A percentile compares a stretch with the other conserved stretches of the same genome.
Conservation (phyloP, 108 stramenopile species). For the Nannochloropsis oceanica region DNA sequence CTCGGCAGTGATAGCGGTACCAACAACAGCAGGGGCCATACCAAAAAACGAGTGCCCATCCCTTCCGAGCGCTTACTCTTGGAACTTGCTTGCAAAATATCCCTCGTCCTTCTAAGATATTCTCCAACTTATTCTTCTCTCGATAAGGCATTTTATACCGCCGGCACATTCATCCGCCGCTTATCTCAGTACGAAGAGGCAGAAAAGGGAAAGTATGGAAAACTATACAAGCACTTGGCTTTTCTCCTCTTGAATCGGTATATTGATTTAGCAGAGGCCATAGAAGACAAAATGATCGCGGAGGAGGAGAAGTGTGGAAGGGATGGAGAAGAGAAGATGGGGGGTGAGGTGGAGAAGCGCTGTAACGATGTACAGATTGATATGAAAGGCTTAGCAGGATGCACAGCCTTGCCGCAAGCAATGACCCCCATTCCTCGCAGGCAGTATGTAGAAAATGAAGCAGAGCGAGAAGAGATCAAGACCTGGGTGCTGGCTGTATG, state of each 20-base stretch:
- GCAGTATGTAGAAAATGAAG: background rate
- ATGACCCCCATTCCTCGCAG: background rate
- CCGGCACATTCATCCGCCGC: slow-evolving; percentile 34
- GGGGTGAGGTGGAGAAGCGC: background rate
- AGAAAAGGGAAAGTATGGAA: background rate
- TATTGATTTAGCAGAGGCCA: slow-evolving; percentile 51
- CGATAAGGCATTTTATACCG: slow-evolving; percentile 48
- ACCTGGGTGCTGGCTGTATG: background rate
- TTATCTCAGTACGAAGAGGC: slow-evolving; percentile 9
- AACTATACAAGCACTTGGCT: slow-evolving; percentile 30
- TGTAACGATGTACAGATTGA: background rate
- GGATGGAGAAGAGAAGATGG: background rate
- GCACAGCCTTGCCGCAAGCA: background rate
- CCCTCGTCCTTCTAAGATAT: slow-evolving; percentile 46
- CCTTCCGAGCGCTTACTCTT: slow-evolving; percentile 6
- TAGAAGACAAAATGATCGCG: slow-evolving; percentile 35
- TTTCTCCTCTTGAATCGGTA: slow-evolving; percentile 54
- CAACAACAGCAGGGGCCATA: background rate
- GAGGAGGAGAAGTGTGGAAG: background rate
- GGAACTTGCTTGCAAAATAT: slow-evolving; percentile 32
- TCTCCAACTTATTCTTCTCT: slow-evolving; percentile 30
- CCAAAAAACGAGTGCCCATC: background rate
- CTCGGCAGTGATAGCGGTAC: background rate
- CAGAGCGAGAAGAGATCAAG: background rate
- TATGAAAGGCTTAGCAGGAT: background rate